Evolutionary conservation across 1,139 yeast species (phyloP).

Genomic region (Lodderomyces beijingensis): DNA sequence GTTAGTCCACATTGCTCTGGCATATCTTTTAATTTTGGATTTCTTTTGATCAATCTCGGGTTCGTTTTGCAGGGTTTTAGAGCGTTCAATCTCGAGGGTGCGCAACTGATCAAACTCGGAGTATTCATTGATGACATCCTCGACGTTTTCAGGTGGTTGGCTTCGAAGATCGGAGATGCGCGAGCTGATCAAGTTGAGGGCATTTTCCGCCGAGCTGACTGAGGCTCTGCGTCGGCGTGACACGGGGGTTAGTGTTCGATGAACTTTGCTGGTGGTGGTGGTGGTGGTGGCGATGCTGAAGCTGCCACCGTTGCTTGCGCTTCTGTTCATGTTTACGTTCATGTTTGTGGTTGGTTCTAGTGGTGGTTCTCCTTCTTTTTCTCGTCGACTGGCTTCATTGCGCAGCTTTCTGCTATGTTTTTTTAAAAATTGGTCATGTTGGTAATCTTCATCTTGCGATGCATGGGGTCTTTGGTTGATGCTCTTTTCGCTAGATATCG

Average conservation of each 20-base stretch:
- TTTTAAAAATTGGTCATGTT: constrained; percentile 19
- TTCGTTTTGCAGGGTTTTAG: constrained; percentile 9
- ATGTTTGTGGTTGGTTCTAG: neutral
- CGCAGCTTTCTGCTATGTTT: constrained; percentile 5
- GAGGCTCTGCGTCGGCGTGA: neutral
- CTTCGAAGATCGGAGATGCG: constrained; percentile 36
- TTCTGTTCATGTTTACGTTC: neutral
- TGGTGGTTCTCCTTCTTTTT: constrained; percentile 4
- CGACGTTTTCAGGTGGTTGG: constrained; percentile 47
- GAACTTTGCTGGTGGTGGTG: no score
- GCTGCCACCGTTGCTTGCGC: neutral
- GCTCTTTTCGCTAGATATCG: neutral
- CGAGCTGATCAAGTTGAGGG: constrained; percentile 18
- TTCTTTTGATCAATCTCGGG: constrained; percentile 6
- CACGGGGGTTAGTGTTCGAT: no score
- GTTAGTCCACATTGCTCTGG: constrained; percentile 38
- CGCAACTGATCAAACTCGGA: constrained; percentile 44
- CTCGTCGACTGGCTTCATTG: neutral
- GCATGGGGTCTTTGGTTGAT: constrained; percentile 2
- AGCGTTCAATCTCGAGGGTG: constrained; percentile 12
- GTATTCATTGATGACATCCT: constrained; percentile 59
- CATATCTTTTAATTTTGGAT: constrained; percentile 10
- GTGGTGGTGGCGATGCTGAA: neutral
- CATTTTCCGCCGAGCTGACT: constrained; percentile 10
- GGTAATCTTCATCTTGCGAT: constrained; percentile 11